These are phyloP conservation scores for Sarcocystis neurona DNA, from an alignment of 169 alveolate genomes.

Conservation along the genomic window DNA sequence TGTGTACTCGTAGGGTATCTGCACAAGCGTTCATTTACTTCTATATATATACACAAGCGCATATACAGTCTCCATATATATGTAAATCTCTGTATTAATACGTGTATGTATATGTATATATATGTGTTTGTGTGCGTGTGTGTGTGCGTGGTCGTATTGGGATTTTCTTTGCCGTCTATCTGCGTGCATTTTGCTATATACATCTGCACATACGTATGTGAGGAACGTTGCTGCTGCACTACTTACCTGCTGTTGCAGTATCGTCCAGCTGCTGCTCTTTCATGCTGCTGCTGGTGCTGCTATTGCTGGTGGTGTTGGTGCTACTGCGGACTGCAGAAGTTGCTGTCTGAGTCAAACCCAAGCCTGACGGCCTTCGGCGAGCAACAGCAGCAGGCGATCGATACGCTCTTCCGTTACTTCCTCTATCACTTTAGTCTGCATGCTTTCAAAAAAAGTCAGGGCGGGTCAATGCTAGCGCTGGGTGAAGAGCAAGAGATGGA, in stretches of 20 bases:
- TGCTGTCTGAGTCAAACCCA: conserved; percentile 51
- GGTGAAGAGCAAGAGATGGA: too few relatives aligned
- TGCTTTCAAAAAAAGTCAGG: neutral
- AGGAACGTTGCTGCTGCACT: neutral
- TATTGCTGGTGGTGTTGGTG: neutral
- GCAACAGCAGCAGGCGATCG: conserved; percentile 54
- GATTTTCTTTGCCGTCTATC: neutral
- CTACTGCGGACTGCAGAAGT: neutral
- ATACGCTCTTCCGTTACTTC: conserved; percentile 41
- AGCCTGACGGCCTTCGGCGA: conserved; percentile 52
- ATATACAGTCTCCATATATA: too few relatives aligned
- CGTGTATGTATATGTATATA: too few relatives aligned
- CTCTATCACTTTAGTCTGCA: neutral
- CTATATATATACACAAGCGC: too few relatives aligned
- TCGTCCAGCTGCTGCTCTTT: neutral
- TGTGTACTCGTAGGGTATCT: too few relatives aligned
- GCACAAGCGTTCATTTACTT: too few relatives aligned
- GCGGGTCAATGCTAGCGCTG: neutral
- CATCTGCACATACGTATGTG: neutral
- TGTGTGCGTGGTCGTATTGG: neutral
- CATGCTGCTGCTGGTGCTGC: neutral
- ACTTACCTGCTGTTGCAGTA: neutral
- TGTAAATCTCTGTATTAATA: too few relatives aligned
- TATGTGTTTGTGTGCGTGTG: too few relatives aligned
- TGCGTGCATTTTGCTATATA: neutral